Evolutionary conservation across 164 flowering plant species (phyloP), one percentile per base, ranked within the genome.

Genomic region (Aristolochia contorta): DNA sequence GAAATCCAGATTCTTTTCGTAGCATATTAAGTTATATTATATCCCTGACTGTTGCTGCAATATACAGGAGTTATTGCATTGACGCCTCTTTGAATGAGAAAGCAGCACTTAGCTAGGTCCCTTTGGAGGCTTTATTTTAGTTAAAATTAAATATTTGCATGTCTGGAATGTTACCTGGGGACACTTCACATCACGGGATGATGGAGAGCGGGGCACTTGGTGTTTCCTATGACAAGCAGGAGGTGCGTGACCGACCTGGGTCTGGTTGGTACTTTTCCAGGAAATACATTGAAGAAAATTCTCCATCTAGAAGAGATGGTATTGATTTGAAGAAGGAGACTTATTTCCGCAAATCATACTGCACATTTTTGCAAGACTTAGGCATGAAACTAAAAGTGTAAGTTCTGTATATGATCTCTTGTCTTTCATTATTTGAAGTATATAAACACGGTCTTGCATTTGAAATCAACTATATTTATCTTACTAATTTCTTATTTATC

Each of bases 311-410:
- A 71, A 66, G 59, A 65, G 93, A 86, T 73, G 78, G 80, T 37
- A 78, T 86, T 71, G 93, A 86, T 70, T 69, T 80, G 78, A 84
- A 84, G 80, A 86, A 81, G 61, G 93, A 86, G 68, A 73, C 86
- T 0, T 82, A 84, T 66, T 59, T 84, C 33, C 84, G 90, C 58
- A 87, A 81, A 71, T 81, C 86, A 22, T 87, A 87, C 66, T 84
- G 94, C 65, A 84, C 94, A 48, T 86, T 84, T 70, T 58, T 86
- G 53, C 93, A 86, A 62, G 93, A 86, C 74, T 67, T 86, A 51
- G 93, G 89, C 60, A 86, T 86, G 86, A 68, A 84, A 54, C 80
- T 86, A 32, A 84, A 84, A 86, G 93, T 86, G 93, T 86, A 68
- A 80, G 93, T 71, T 70, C 30, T 23, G 13, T 13, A n/a, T n/a